These are phyloP conservation scores for Marsdenia floribunda DNA, from an alignment of 257 asterid genomes.

Conservation along the genomic window DNA sequence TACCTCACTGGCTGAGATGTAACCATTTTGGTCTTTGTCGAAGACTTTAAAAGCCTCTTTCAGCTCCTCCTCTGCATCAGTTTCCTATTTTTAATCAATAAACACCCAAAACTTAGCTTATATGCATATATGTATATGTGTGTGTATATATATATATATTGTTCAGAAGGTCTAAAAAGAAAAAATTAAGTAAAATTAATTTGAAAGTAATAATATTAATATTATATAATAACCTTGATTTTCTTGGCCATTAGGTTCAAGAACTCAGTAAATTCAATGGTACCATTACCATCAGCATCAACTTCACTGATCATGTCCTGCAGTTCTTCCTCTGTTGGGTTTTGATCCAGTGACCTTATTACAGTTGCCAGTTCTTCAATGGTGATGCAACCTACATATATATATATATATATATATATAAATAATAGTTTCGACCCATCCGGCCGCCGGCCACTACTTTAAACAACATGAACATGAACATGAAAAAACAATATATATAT, in stretches of 20 bases:
- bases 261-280: slow-evolving; percentile 45
- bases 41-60: slow-evolving; percentile 53
- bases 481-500: not conserved
- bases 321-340: slow-evolving; percentile 42
- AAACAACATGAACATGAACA: too few species aligned
- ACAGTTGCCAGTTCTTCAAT: slow-evolving; percentile 44
- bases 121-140: not conserved
- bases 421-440: too few species aligned
- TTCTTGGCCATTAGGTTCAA: slow-evolving; percentile 41
- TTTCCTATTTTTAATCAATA: slow-evolving; percentile 25
- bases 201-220: too few species aligned
- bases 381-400: slow-evolving; percentile 39
- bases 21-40: slow-evolving; percentile 54
- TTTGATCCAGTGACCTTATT: slow-evolving; percentile 43
- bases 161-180: too few species aligned
- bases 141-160: too few species aligned
- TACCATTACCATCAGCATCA: slow-evolving; percentile 48
- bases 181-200: too few species aligned
- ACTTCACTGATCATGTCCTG: slow-evolving; percentile 41
- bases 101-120: not conserved
- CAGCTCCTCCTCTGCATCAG: slow-evolving; percentile 45
- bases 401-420: not conserved
- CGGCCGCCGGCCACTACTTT: too few species aligned
- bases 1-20: slow-evolving; percentile 47
- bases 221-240: slow-evolving; percentile 28